Percentiles rank a stretch among this genome's conserved stretches.
Evolutionary conservation across 352 stramenopile genomes (phyloP).

Genomic region (Pythium rhizo-oryzae): DNA sequence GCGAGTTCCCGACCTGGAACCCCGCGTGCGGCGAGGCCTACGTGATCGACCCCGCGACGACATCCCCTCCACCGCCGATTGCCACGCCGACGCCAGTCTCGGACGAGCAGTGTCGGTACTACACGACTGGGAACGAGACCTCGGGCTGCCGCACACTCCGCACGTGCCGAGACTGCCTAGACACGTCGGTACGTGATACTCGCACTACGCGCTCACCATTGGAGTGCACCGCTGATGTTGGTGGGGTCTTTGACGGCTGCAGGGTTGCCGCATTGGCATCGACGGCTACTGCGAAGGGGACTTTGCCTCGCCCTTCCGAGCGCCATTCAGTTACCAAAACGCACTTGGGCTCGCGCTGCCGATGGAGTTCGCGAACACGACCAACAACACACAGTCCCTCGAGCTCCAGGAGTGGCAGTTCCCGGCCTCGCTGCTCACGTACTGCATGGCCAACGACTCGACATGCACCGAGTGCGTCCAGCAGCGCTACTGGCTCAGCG

Average conservation of each 20-base stretch:
- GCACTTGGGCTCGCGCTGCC: not conserved
- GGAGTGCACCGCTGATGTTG: no score
- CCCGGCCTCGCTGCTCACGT: not conserved
- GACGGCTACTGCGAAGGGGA: constrained; percentile 4
- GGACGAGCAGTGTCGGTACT: not conserved
- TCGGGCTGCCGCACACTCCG: not conserved
- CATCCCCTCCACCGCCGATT: not conserved
- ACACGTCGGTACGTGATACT: not conserved
- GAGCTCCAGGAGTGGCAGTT: constrained; percentile 8
- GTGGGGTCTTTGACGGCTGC: no score
- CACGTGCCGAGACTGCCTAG: not conserved
- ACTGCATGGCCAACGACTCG: constrained; percentile 12
- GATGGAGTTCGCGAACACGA: not conserved
- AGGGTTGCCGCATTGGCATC: not conserved
- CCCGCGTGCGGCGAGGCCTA: not conserved
- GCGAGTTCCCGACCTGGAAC: not conserved
- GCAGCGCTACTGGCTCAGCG: not conserved
- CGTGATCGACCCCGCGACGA: not conserved
- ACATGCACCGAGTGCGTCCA: constrained; percentile 11
- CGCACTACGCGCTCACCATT: no score
- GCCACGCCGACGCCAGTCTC: not conserved
- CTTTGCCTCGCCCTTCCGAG: not conserved
- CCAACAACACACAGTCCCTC: no score
- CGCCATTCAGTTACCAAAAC: not conserved
- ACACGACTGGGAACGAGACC: not conserved